These are phyloP conservation scores for Aspergillus cejpii DNA, from an alignment of 2,329 filamentous ascomycete species.

Conservation along the genomic window DNA sequence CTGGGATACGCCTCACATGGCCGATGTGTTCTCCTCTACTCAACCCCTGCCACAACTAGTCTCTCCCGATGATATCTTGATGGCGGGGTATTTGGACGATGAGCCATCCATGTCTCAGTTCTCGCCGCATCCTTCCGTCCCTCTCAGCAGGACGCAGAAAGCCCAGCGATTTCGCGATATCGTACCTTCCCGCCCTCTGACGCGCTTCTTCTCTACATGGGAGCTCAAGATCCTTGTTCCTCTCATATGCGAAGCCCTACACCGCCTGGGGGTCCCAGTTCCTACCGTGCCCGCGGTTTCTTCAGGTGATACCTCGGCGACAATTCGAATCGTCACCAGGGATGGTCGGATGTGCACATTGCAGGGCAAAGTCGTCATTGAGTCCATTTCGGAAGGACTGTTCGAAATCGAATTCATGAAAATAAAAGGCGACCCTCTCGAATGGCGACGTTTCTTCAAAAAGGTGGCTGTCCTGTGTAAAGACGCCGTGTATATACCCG, in stretches of 20 bases:
- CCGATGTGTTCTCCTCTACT: constrained; percentile 39
- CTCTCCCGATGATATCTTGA: constrained; percentile 36
- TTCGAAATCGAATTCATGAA: constrained; percentile 89
- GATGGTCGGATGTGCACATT: constrained; percentile 46
- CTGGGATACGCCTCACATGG: constrained; percentile 70
- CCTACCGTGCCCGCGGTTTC: constrained; percentile 44
- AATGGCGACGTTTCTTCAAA: constrained; percentile 97
- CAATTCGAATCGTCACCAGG: constrained; percentile 65
- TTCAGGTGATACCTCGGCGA: constrained; percentile 50
- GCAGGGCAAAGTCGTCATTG: constrained; percentile 41
- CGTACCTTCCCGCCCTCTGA: constrained; percentile 76
- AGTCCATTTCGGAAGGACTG: constrained; percentile 50
- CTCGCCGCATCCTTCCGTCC: constrained; percentile 67
- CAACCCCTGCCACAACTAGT: constrained; percentile 40
- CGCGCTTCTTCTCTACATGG: constrained; percentile 84
- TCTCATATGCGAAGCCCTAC: constrained; percentile 71
- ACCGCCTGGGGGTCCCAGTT: constrained; percentile 75
- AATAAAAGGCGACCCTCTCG: constrained; percentile 87
- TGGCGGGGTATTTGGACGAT: constrained; percentile 64
- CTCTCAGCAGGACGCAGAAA: constrained; percentile 78
- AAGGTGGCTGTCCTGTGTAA: constrained; percentile 82
- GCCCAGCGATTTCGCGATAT: constrained; percentile 87
- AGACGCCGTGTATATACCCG: constrained; percentile 67
- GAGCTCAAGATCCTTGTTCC: constrained; percentile 68
- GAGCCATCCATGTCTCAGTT: constrained; percentile 84